Percentiles rank a stretch among this genome's conserved stretches.
Evolutionary conservation across 2,329 filamentous ascomycete species (phyloP).

Genomic region (Rhynchosporium graminicola): DNA sequence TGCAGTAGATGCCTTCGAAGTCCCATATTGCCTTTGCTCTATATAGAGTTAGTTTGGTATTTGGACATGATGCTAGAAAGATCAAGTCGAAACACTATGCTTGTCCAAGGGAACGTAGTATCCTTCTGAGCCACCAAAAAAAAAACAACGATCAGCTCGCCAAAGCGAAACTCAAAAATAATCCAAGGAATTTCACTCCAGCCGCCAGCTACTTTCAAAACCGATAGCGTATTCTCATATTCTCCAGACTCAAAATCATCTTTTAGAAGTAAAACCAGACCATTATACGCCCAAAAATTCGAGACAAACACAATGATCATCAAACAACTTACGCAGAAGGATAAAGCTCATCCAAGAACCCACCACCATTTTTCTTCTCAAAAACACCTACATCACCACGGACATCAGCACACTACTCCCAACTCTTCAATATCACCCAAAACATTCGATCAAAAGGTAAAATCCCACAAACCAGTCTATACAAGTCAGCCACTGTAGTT

Average conservation of each 20-base stretch:
- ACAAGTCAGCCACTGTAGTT: constrained; percentile 16
- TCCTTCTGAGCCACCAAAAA: not conserved
- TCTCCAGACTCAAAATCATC: no score
- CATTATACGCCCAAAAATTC: not conserved
- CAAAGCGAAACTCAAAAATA: no score
- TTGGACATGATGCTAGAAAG: not conserved
- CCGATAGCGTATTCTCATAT: no score
- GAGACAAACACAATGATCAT: not conserved
- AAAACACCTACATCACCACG: constrained; percentile 50
- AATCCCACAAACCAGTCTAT: constrained; percentile 30
- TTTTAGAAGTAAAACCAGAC: no score
- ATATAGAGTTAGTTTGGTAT: constrained; percentile 2
- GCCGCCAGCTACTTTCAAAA: no score
- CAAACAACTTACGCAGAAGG: constrained; percentile 67
- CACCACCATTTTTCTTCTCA: constrained; percentile 77
- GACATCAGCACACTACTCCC: no score
- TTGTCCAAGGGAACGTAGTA: not conserved
- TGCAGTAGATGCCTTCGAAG: constrained; percentile 78
- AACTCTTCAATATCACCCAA: not conserved
- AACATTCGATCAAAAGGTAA: not conserved
- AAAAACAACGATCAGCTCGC: no score
- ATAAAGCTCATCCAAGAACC: constrained; percentile 85
- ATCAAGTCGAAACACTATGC: not conserved
- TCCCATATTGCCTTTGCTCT: constrained; percentile 73
- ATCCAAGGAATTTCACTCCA: no score